A percentile compares a stretch with the other conserved stretches of the same genome.
Conservation (phyloP, 495 filamentous ascomycete genomes). For the Geoglossum glabrum region DNA sequence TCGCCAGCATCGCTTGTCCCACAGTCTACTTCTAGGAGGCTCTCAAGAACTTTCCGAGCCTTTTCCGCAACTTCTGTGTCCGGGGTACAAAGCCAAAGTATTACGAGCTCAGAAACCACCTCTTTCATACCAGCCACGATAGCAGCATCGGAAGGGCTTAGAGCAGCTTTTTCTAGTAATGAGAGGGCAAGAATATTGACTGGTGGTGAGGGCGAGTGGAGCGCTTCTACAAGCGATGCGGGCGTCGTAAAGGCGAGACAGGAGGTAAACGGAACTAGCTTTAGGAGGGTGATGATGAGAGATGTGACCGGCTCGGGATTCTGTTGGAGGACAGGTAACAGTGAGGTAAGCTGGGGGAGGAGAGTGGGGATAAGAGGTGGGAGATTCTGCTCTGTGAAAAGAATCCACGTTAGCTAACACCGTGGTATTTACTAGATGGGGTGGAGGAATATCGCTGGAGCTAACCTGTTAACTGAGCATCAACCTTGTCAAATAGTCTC, state of each 20-base stretch:
- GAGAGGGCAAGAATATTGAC: slow-evolving; percentile 50
- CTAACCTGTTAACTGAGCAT: slow-evolving; percentile 4
- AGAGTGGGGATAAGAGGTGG: slow-evolving; percentile 26
- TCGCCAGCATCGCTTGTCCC: slow-evolving; percentile 27
- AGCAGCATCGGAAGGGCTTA: slow-evolving; percentile 37
- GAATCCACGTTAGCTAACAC: not conserved
- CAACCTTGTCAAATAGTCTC: not conserved
- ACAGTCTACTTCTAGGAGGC: slow-evolving; percentile 48
- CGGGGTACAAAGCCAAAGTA: slow-evolving; percentile 49
- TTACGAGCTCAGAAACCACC: slow-evolving; percentile 38
- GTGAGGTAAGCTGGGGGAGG: slow-evolving; percentile 26
- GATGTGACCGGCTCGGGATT: slow-evolving; percentile 30
- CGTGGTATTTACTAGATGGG: not conserved
- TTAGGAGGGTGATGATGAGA: slow-evolving; percentile 32
- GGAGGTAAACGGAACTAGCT: slow-evolving; percentile 28
- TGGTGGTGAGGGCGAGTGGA: not conserved
- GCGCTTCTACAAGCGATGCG: not conserved
- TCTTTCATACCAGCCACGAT: slow-evolving; percentile 45
- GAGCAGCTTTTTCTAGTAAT: slow-evolving; percentile 50
- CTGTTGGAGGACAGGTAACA: slow-evolving; percentile 26
- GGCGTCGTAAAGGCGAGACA: slow-evolving; percentile 25
- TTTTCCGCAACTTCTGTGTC: slow-evolving; percentile 56
- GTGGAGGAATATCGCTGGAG: not conserved
- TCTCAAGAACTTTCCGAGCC: slow-evolving; percentile 42
- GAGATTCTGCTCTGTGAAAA: slow-evolving; percentile 17